A percentile compares a stretch with the other conserved stretches of the same genome.
These are phyloP conservation scores for Tylopilus orsonianus DNA, from an alignment of 1,284 basidiomycete species.

Conservation along the genomic window DNA sequence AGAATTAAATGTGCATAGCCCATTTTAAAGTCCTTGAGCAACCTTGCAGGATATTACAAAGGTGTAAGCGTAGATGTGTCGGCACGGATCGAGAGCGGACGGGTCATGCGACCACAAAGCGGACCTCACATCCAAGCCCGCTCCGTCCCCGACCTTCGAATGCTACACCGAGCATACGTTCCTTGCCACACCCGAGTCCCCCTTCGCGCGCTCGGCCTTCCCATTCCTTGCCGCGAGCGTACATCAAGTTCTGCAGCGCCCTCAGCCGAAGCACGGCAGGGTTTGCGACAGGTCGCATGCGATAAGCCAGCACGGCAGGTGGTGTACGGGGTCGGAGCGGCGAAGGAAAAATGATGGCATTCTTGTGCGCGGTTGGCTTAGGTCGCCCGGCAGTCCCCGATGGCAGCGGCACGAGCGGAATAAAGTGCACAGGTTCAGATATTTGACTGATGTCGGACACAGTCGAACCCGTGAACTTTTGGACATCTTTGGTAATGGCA, in stretches of 20 bases:
- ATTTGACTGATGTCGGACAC: constrained; percentile 10
- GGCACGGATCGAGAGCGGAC: not conserved
- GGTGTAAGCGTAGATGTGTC: constrained; percentile 6
- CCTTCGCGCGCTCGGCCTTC: constrained; percentile 47
- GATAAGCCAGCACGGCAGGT: constrained; percentile 32
- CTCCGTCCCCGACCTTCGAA: constrained; percentile 60
- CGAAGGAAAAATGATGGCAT: constrained; percentile 32
- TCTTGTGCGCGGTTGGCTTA: constrained; percentile 12
- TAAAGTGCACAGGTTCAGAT: constrained; percentile 33
- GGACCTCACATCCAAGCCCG: constrained; percentile 41
- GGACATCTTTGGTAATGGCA: constrained; percentile 39
- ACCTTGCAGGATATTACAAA: constrained; percentile 8
- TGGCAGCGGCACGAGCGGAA: constrained; percentile 30
- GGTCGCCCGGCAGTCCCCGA: constrained; percentile 13
- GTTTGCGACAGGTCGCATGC: constrained; percentile 56
- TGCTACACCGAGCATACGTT: constrained; percentile 55
- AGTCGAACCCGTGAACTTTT: constrained; percentile 29
- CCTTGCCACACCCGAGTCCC: constrained; percentile 50
- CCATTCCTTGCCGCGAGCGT: constrained; percentile 42
- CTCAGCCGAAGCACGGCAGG: constrained; percentile 55
- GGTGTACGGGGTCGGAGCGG: constrained; percentile 36
- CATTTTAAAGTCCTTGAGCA: constrained; percentile 28
- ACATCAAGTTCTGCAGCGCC: constrained; percentile 55
- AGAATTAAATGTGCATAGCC: constrained; percentile 36
- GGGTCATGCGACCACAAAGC: constrained; percentile 33